Evolutionary conservation across 176 grass and related monocot genomes (phyloP).

Genomic region (maize (Zea mays)): Zm-B73-REFERENCE-NAM-5.0 NC_050098.1:216907501-216908000

Average conservation of each 20-base stretch:
- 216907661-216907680: slow-evolving; percentile 3
- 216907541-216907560: background rate
- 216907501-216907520: slow-evolving; percentile 16
- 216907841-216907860: background rate
- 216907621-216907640: slow-evolving; percentile 4
- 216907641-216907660: background rate
- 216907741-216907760: slow-evolving; percentile 19
- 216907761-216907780: background rate
- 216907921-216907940: background rate
- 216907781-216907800: background rate
- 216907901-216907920: background rate
- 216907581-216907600: slow-evolving; percentile 5
- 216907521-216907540: background rate
- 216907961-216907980: background rate
- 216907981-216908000: background rate
- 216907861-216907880: background rate
- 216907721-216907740: slow-evolving; percentile 3
- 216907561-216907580: background rate
- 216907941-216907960: background rate
- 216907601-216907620: background rate
- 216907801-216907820: slow-evolving; percentile 1
- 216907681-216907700: slow-evolving; percentile 1
- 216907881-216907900: background rate
- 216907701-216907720: background rate
- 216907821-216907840: background rate